Conservation (phyloP, 108 stramenopile genomes). For the Aurantiochytrium sp. region DNA sequence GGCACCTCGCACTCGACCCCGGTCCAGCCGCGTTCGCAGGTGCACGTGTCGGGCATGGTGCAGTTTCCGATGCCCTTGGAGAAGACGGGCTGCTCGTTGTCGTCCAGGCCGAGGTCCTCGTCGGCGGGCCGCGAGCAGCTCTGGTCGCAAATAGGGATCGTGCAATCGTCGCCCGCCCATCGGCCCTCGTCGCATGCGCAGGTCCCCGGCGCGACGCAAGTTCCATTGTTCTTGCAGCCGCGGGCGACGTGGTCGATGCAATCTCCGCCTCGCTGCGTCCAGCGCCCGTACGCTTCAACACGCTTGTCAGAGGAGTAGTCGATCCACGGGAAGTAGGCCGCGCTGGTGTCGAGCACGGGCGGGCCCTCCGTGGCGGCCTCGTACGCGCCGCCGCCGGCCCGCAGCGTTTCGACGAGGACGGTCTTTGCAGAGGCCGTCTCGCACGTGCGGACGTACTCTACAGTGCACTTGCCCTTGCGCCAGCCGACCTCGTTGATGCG, state of each 20-base stretch:
- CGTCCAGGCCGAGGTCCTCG: neutral
- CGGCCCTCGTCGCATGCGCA: constrained; percentile 35
- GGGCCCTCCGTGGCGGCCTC: no score
- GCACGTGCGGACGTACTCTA: constrained; percentile 69
- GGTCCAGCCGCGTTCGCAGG: constrained; percentile 60
- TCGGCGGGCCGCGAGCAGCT: neutral
- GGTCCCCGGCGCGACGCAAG: constrained; percentile 41
- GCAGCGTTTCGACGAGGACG: constrained; percentile 19
- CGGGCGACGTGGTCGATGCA: constrained; percentile 72
- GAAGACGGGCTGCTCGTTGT: neutral
- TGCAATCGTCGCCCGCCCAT: constrained; percentile 43
- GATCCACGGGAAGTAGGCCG: constrained; percentile 61
- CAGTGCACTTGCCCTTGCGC: constrained; percentile 66
- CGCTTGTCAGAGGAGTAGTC: constrained; percentile 51
- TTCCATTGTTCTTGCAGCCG: constrained; percentile 56
- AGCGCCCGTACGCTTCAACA: constrained; percentile 47
- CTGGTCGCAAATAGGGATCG: constrained; percentile 34
- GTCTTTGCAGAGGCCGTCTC: constrained; percentile 36
- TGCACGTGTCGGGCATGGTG: constrained; percentile 55
- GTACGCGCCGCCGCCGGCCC: neutral
- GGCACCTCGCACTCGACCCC: constrained; percentile 55
- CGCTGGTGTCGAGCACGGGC: constrained; percentile 69
- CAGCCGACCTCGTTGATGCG: constrained; percentile 56
- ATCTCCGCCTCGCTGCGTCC: constrained; percentile 57
- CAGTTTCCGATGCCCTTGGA: constrained; percentile 36